These are phyloP conservation scores for Trypanosoma lewisi DNA, from an alignment of 208 protist species.

Conservation along the genomic window DNA sequence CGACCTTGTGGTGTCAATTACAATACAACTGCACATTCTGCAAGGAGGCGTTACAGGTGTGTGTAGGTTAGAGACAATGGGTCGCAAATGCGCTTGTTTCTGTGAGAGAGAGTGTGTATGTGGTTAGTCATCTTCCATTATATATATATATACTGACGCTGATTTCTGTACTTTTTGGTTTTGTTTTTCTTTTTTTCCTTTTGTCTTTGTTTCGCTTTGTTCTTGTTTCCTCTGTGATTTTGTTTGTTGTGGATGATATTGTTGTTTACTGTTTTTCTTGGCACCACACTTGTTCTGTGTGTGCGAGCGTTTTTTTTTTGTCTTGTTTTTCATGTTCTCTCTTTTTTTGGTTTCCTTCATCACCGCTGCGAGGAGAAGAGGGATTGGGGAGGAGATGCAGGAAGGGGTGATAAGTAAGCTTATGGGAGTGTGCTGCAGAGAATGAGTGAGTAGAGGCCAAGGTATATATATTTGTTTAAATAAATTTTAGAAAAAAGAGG, in stretches of 20 bases:
- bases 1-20: background rate
- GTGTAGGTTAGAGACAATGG: too few species aligned
- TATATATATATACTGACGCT: background rate
- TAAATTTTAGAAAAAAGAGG: background rate
- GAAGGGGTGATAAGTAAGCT: background rate
- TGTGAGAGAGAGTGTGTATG: background rate
- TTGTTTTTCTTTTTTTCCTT: background rate
- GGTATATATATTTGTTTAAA: conserved; percentile 18
- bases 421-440: too few species aligned
- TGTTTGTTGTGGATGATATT: conserved; percentile 1
- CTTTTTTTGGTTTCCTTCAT: background rate
- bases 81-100: too few species aligned
- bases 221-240: conserved; percentile 8
- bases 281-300: too few species aligned
- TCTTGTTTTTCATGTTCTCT: background rate
- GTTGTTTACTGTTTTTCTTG: conserved; percentile 16
- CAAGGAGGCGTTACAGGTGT: background rate
- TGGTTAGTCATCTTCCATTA: background rate
- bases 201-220: background rate
- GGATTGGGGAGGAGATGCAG: background rate
- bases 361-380: background rate
- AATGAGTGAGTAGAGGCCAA: background rate
- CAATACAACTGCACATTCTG: background rate
- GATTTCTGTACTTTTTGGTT: conserved; percentile 11
- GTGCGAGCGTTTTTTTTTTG: conserved; percentile 11